Percentiles rank a stretch among this genome's conserved stretches.
These are phyloP conservation scores for Auriscalpium vulgare DNA, from an alignment of 768 basidiomycete species.

Conservation along the genomic window DNA sequence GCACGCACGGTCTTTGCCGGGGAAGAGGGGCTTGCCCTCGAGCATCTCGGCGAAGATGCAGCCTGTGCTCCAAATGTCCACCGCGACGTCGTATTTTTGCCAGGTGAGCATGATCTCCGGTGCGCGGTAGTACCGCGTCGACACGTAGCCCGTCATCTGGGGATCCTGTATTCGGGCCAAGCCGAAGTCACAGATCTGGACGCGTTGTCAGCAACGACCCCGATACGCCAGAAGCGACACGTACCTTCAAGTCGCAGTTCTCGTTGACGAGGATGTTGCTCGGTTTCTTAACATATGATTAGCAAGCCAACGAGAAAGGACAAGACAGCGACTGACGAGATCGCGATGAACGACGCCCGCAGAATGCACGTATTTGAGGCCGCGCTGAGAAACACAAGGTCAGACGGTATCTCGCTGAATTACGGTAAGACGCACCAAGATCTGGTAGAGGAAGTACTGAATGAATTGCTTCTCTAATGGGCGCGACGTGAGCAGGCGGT, in stretches of 20 bases:
- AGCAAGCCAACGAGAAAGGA: constrained; percentile 2
- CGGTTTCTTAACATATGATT: constrained; percentile 61
- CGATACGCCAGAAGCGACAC: constrained; percentile 13
- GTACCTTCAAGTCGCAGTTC: constrained; percentile 95
- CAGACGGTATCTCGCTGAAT: neutral
- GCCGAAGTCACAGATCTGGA: constrained; percentile 96
- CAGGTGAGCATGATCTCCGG: constrained; percentile 99
- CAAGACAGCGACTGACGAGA: constrained; percentile 44
- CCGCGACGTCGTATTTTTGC: constrained; percentile 99
- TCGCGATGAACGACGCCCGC: constrained; percentile 98
- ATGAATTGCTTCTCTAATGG: constrained; percentile 99
- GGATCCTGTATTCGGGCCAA: constrained; percentile 98
- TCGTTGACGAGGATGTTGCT: constrained; percentile 99
- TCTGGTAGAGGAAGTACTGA: constrained; percentile 99
- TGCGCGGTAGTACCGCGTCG: constrained; percentile 96
- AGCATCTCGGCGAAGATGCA: constrained; percentile 99
- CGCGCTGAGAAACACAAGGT: constrained; percentile 50
- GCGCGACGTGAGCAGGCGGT: constrained; percentile 90
- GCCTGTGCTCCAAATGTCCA: constrained; percentile 98
- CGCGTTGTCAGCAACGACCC: constrained; percentile 3
- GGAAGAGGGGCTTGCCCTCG: constrained; percentile 97
- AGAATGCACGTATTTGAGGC: constrained; percentile 98
- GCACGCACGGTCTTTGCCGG: constrained; percentile 97
- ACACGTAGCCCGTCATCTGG: constrained; percentile 99
- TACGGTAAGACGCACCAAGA: constrained; percentile 52